Base-by-base conservation (phyloP, 306 rosid species). In the Alnus rubra region DNA sequence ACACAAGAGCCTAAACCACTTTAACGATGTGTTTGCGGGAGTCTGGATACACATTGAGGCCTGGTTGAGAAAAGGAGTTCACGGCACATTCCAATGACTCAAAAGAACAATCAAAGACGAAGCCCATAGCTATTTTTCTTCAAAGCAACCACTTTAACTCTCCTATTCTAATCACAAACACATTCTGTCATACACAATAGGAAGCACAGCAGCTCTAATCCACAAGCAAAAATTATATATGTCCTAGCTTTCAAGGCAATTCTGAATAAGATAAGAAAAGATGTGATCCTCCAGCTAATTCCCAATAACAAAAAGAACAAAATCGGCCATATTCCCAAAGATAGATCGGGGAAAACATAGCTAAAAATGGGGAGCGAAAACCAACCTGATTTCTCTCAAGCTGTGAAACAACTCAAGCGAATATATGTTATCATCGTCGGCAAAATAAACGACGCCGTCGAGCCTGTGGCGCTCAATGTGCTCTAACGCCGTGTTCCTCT, bases 371-470 rank as follows among this genome's bases (percentile, higher is more conserved):
- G 16, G 12, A 65, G 13, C 19, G 18, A 11, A 11, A n/a, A 73
- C 2, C 59, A 80, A 95, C 98, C 95, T 85, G 58, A 96, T 84
- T 58, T 87, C 88, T 84, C 98, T 89, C 89, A 96, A 80, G 86
- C 82, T 72, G 76, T 91, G 88, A 70, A 96, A 96, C 89, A 96
- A 84, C 49, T 87, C 90, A 4, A 96, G 89, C 52, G 98, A 85
- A 85, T 91, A 96, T 37, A 91, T 87, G 81, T 96, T 96, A 81
- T 93, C 96, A 50, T 96, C 99, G 10, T 96, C 99, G 0, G 97
- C 98, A 69, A 96, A 96, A 88, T 91, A 96, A 74, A 96, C 97
- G 83, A 96, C 84, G 67, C 94, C 99, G 79, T 96, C 96, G 65
- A 96, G 94, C 75, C 79, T 86, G 73, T 96, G 99, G 31, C 56